Conservation (phyloP, 169 alveolate species). For the Theileria orientalis region DNA sequence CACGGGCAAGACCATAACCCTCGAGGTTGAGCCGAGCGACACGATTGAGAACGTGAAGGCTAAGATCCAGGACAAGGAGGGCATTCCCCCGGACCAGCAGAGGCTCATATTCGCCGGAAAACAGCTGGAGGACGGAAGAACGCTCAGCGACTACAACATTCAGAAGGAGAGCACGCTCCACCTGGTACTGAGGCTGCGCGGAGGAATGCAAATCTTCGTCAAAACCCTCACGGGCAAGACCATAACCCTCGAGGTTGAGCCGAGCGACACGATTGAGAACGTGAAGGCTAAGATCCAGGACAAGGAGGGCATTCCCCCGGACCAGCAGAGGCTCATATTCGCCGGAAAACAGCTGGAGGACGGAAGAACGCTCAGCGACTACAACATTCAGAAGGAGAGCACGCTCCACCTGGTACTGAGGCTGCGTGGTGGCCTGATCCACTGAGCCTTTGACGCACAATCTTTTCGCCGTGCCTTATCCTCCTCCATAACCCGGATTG, state of each 20-base stretch:
- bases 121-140: constrained; percentile 97
- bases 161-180: constrained; percentile 96
- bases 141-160: constrained; percentile 97
- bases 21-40: constrained; percentile 95
- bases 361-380: constrained; percentile 97
- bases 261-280: constrained; percentile 95
- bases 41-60: constrained; percentile 97
- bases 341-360: constrained; percentile 99
- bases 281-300: constrained; percentile 97
- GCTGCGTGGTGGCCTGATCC: constrained; percentile 98
- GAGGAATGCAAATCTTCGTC: constrained; percentile 98
- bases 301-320: constrained; percentile 99
- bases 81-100: constrained; percentile 99
- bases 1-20: constrained; percentile 93
- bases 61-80: constrained; percentile 96
- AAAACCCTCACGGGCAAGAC: constrained; percentile 96
- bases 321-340: constrained; percentile 97
- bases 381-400: constrained; percentile 97
- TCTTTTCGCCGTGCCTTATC: background rate
- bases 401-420: constrained; percentile 97
- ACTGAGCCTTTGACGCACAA: background rate
- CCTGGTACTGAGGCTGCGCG: constrained; percentile 97
- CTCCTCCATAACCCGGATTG: no score
- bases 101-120: constrained; percentile 98
- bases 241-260: constrained; percentile 93